Conservation (phyloP, 2,329 filamentous ascomycete species). For the Corinectria fuckeliana region DNA sequence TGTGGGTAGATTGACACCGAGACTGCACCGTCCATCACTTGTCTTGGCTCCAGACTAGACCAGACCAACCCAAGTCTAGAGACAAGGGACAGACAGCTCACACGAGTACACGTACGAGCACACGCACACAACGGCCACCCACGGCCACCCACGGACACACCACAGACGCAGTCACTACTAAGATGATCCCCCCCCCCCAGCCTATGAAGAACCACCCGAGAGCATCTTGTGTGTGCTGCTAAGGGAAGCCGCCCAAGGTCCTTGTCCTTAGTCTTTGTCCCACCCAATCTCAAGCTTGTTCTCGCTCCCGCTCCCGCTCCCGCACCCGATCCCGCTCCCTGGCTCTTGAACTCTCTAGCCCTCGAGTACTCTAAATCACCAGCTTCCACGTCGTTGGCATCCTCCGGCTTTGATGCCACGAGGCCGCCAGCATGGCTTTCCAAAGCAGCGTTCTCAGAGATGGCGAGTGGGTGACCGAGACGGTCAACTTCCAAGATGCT, state of each 20-base stretch:
- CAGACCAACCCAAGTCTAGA: background rate
- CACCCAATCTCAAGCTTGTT: constrained; percentile 4
- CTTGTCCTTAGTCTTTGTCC: constrained; percentile 10
- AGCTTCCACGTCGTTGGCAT: background rate
- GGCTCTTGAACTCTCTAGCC: constrained; percentile 1
- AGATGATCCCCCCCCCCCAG: constrained; percentile 9
- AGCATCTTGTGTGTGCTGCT: background rate
- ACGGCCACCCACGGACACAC: background rate
- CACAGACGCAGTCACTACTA: background rate
- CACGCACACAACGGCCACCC: background rate
- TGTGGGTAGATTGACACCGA: background rate
- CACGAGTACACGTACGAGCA: background rate
- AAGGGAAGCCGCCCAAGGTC: background rate
- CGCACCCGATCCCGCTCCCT: background rate
- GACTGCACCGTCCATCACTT: background rate
- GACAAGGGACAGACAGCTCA: constrained; percentile 3
- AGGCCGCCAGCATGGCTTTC: constrained; percentile 49
- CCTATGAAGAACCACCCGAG: background rate
- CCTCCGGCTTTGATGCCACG: constrained; percentile 30
- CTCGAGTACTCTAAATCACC: background rate
- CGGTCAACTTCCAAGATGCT: constrained; percentile 51
- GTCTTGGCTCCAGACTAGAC: constrained; percentile 3
- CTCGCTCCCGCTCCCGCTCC: constrained; percentile 5
- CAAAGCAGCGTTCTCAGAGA: constrained; percentile 61
- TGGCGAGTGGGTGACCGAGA: constrained; percentile 64